Conservation (phyloP, 768 basidiomycete species). For the Leccinum sublutescens region DNA sequence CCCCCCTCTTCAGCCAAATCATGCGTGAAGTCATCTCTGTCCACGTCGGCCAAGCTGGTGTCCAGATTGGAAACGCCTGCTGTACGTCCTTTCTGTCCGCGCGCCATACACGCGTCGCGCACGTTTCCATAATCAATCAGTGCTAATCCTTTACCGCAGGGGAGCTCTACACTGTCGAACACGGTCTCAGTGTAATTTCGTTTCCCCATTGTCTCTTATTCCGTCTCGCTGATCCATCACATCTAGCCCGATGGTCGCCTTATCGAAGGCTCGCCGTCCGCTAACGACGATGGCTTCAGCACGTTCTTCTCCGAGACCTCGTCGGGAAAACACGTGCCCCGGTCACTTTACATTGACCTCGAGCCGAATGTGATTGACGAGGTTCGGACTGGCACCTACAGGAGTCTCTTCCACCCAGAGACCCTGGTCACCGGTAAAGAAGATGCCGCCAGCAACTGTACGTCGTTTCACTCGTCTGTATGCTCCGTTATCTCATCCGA, state of each 20-base stretch:
- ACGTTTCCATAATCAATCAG: background rate
- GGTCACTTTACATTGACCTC: slow-evolving; percentile 95
- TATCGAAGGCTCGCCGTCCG: slow-evolving; percentile 69
- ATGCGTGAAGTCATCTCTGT: slow-evolving; percentile 98
- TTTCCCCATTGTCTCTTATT: slow-evolving; percentile 1
- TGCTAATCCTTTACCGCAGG: slow-evolving; percentile 47
- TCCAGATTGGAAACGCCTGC: slow-evolving; percentile 97
- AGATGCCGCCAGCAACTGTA: slow-evolving; percentile 99
- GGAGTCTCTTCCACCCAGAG: slow-evolving; percentile 98
- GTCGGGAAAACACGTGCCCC: slow-evolving; percentile 94
- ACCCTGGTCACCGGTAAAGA: slow-evolving; percentile 98
- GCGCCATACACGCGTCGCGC: slow-evolving; percentile 16
- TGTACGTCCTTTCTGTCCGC: slow-evolving; percentile 57
- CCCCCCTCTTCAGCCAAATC: slow-evolving; percentile 25
- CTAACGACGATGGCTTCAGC: slow-evolving; percentile 88
- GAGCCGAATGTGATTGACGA: slow-evolving; percentile 99
- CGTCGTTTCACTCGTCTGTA: slow-evolving; percentile 17
- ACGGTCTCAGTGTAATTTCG: slow-evolving; percentile 81
- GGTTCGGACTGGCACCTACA: slow-evolving; percentile 93
- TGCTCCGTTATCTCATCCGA: slow-evolving; percentile 1
- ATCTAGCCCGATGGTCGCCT: slow-evolving; percentile 91
- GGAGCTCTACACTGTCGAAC: slow-evolving; percentile 99
- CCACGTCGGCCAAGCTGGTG: slow-evolving; percentile 98
- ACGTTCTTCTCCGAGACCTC: slow-evolving; percentile 99
- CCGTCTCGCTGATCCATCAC: slow-evolving; percentile 20